These are phyloP conservation scores for Globisporangium spinosum DNA, from an alignment of 352 stramenopile genomes.

Conservation along the genomic window DNA sequence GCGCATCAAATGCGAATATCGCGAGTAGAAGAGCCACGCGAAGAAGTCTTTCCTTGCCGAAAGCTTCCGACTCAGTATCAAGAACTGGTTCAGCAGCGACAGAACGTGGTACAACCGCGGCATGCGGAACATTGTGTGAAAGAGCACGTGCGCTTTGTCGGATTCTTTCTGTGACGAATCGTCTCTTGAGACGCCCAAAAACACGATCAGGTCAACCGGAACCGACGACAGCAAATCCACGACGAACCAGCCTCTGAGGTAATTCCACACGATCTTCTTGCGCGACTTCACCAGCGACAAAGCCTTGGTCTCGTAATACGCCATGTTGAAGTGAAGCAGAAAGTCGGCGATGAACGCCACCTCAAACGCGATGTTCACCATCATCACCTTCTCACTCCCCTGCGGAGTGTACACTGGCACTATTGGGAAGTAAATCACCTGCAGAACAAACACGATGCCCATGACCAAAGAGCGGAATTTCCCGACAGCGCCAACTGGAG, in stretches of 20 bases:
- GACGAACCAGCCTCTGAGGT: constrained; percentile 9
- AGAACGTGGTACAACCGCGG: constrained; percentile 7
- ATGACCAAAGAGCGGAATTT: constrained; percentile 1
- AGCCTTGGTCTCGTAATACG: constrained; percentile 7
- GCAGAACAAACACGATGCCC: constrained; percentile 6
- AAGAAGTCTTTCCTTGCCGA: constrained; percentile 1
- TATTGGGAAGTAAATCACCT: constrained; percentile 9
- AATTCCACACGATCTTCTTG: constrained; percentile 6
- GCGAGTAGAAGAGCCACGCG: constrained; percentile 14
- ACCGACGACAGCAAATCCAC: constrained; percentile 11
- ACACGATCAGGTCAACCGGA: constrained; percentile 5
- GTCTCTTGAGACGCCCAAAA: neutral
- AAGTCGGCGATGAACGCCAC: constrained; percentile 5
- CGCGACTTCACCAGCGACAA: constrained; percentile 1
- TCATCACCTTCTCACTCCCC: constrained; percentile 2
- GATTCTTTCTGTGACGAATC: neutral
- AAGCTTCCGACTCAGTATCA: constrained; percentile 3
- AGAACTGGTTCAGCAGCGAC: neutral
- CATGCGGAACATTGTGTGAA: constrained; percentile 10
- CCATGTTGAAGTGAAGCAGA: constrained; percentile 14
- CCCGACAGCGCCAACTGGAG: neutral
- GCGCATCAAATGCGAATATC: constrained; percentile 15
- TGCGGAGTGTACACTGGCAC: constrained; percentile 1
- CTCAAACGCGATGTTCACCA: constrained; percentile 13
- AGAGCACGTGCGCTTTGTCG: neutral